phyloP scores from a whole-genome alignment of 495 filamentous ascomycete species.

The Trichoderma asperelloides region DNA sequence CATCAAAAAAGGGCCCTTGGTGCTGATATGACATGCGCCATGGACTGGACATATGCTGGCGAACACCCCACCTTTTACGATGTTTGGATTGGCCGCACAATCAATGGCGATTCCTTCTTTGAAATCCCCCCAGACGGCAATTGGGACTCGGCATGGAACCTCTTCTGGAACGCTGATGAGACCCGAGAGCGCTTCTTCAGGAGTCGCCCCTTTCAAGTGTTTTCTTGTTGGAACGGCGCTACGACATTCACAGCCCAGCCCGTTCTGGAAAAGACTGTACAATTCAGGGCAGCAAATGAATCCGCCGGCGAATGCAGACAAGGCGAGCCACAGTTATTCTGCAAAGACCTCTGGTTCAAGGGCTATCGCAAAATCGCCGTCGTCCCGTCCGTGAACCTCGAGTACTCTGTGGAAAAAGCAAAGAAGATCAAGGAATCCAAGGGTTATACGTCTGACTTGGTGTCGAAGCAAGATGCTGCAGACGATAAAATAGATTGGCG shows the following conservation, averaged over 20 bases:
- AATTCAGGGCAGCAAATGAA: constrained; percentile 26
- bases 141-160: constrained; percentile 32
- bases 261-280: constrained; percentile 20
- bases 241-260: constrained; percentile 22
- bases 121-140: constrained; percentile 35
- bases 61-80: constrained; percentile 40
- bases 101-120: constrained; percentile 43
- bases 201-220: constrained; percentile 41
- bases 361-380: constrained; percentile 40
- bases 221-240: constrained; percentile 46
- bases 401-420: constrained; percentile 30
- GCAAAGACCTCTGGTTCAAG: constrained; percentile 39
- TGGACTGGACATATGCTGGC: constrained; percentile 42
- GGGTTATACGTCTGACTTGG: constrained; percentile 19
- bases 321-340: constrained; percentile 40
- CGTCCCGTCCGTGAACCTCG: constrained; percentile 41
- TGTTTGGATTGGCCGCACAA: constrained; percentile 39
- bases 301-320: constrained; percentile 31
- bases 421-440: constrained; percentile 30
- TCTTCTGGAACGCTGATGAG: constrained; percentile 36
- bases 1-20: constrained; percentile 33
- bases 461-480: not conserved
- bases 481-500: not conserved
- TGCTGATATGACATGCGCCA: constrained; percentile 45
- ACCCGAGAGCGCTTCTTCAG: constrained; percentile 19